Percentiles rank a stretch among this genome's conserved stretches.
Conservation (phyloP, 208 protist species). For the Leptomonas pyrrhocoris region DNA sequence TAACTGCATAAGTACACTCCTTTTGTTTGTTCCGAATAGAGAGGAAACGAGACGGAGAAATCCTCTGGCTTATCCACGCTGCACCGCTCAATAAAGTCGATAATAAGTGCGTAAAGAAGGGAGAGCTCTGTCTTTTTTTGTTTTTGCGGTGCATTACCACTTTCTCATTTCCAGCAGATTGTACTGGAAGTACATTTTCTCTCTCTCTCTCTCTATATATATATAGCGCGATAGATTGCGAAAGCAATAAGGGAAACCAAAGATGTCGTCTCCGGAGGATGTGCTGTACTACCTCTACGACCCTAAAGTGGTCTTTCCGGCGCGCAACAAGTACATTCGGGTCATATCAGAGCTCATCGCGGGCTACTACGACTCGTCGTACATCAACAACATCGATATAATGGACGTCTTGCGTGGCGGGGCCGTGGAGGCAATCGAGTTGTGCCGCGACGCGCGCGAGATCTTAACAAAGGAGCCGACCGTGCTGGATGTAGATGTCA, state of each 20-base stretch:
- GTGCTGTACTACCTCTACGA: slow-evolving; percentile 71
- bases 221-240: no score
- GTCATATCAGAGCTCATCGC: slow-evolving; percentile 74
- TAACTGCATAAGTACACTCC: no score
- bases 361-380: slow-evolving; percentile 44
- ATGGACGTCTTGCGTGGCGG: slow-evolving; percentile 64
- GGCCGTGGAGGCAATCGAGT: slow-evolving; percentile 39
- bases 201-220: no score
- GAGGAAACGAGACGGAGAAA: no score
- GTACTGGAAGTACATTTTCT: no score
- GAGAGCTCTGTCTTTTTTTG: no score
- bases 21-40: no score
- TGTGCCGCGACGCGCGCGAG: slow-evolving; percentile 60
- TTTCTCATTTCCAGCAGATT: no score
- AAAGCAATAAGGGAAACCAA: background rate
- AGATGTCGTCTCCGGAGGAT: slow-evolving; percentile 10
- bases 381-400: slow-evolving; percentile 52
- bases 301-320: slow-evolving; percentile 44
- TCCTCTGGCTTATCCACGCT: no score
- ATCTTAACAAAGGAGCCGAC: slow-evolving; percentile 51
- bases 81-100: no score
- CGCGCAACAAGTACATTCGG: slow-evolving; percentile 52
- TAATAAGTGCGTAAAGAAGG: no score
- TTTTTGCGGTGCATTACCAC: no score
- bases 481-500: slow-evolving; percentile 60